These are phyloP conservation scores for Closterium sp. DNA, from an alignment of 139 green algal genomes.

Conservation along the genomic window DNA sequence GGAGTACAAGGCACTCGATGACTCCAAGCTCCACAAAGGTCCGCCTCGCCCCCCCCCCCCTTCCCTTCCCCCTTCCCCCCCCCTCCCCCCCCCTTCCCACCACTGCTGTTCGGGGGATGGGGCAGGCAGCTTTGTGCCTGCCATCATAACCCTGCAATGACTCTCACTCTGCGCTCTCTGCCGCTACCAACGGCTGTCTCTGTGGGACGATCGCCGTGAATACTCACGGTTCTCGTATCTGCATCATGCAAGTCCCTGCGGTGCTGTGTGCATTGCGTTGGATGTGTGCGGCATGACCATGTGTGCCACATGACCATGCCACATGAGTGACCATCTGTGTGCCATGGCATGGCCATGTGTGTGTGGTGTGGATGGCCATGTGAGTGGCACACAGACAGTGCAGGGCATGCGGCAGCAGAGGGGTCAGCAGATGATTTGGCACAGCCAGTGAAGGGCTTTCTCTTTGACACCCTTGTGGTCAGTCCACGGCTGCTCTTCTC, in stretches of 20 bases:
- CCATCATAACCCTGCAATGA: no score
- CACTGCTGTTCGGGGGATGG: no score
- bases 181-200: no score
- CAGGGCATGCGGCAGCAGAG: neutral
- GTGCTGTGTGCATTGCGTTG: neutral
- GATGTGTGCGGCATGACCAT: neutral
- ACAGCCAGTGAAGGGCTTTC: constrained; percentile 69
- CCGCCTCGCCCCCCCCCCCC: no score
- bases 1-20: constrained; percentile 94
- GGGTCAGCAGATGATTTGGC: constrained; percentile 8
- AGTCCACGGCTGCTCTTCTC: neutral
- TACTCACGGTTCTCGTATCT: neutral
- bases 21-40: constrained; percentile 63
- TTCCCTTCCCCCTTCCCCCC: no score
- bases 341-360: neutral
- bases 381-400: neutral
- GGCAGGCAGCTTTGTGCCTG: no score
- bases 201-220: no score
- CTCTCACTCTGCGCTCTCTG: no score
- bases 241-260: neutral
- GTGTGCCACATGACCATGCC: no score
- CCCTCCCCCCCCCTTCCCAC: no score
- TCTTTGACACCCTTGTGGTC: constrained; percentile 57
- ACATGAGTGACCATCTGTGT: neutral
- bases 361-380: neutral